Base-by-base conservation (phyloP, 768 basidiomycete genomes). In the Cystoderma amianthinum region DNA sequence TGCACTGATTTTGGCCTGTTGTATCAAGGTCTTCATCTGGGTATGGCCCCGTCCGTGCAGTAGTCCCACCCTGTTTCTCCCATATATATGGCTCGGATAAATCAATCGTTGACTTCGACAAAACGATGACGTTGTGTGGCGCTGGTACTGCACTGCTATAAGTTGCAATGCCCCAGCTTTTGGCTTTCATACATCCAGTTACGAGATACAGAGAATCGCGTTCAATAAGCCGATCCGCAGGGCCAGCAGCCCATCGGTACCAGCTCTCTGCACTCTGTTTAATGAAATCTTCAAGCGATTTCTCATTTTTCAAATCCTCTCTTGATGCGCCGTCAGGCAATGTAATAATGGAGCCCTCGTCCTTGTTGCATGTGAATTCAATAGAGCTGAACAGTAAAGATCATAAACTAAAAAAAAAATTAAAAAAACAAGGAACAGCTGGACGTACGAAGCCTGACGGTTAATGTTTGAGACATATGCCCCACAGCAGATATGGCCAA, bases 141-240 rank as follows among this genome's bases (percentile, higher is more conserved):
- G 18, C 18, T 20, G 37, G 17, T 13, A 18, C 23, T 3, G 16
- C 7, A 15, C 13, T 21, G 12, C 21, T 21, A 21, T 20, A 38
- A 13, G 37, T 38, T 2, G 37, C 37, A 16, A 23, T 23, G 12
- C 37, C 37, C 37, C 37, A 38, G n/a, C 13, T 19, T 7, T 15
- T 10, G 7, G 37, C 11, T 23, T 38, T 38, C 37, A 38, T 20
- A 12, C 11, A 18, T 3, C 37, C 37, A n/a, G 37, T 38, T 10
- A 38, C 21, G 23, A 38, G 37, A 38, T 38, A 38, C 21, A 38
- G 21, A 38, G 37, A 38, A 23, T 38, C 23, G 2, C 37, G 37
- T 21, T 38, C 37, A 12, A 38, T 23, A 11, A 21, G 13, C 7
- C 21, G 16, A n/a, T 21, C 37, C 18, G 12, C 21, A n/a, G 16